A percentile compares a stretch with the other conserved stretches of the same genome.
Conservation (phyloP, 2,329 filamentous ascomycete species). For the Aspergillus chevalieri region DNA sequence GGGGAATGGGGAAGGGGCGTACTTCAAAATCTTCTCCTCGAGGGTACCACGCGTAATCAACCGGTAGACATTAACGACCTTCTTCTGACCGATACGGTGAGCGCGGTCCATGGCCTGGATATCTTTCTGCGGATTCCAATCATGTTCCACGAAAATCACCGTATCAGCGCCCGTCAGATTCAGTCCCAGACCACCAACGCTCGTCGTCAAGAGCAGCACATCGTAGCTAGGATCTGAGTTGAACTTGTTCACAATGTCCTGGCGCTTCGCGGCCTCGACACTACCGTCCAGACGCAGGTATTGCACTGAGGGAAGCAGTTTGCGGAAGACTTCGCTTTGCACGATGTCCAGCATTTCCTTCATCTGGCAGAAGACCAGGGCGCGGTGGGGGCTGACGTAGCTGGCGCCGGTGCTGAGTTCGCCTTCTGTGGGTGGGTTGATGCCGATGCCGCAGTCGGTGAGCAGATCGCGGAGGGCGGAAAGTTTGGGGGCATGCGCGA, state of each 20-base stretch:
- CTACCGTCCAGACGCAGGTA: constrained; percentile 90
- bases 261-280: constrained; percentile 86
- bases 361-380: constrained; percentile 98
- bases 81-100: constrained; percentile 98
- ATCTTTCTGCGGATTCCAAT: constrained; percentile 99
- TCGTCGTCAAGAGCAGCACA: constrained; percentile 86
- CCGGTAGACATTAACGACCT: constrained; percentile 98
- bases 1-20: constrained; percentile 30
- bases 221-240: constrained; percentile 97
- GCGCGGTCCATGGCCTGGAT: constrained; percentile 98
- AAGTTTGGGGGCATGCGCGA: constrained; percentile 85
- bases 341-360: constrained; percentile 99
- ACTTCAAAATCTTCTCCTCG: constrained; percentile 94
- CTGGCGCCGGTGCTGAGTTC: constrained; percentile 57
- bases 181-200: constrained; percentile 86
- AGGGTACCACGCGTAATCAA: constrained; percentile 91
- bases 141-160: constrained; percentile 98
- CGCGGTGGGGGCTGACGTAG: constrained; percentile 92
- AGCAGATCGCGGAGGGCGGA: constrained; percentile 82
- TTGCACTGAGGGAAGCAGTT: constrained; percentile 85
- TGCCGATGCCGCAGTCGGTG: constrained; percentile 96
- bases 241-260: constrained; percentile 98
- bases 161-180: constrained; percentile 97
- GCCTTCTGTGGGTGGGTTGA: constrained; percentile 53
- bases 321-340: constrained; percentile 83